phyloP scores from a whole-genome alignment of 1,139 yeast genomes.

The Geotrichum carabidarum region DNA sequence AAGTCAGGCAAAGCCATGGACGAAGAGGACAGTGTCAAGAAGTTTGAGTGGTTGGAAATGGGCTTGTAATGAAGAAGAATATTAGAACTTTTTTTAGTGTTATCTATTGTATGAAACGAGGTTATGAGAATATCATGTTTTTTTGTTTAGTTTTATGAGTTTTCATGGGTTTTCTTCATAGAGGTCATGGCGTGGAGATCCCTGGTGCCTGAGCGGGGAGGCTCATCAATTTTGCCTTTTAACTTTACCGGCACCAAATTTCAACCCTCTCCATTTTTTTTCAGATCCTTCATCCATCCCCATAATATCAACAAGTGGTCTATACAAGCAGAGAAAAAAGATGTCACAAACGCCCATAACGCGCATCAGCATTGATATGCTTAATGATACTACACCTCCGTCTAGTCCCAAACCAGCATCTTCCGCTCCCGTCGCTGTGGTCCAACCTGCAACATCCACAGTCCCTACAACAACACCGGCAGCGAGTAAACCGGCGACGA shows the following conservation, averaged over 20 bases:
- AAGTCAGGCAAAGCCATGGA: not conserved
- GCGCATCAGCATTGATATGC: conserved; percentile 18
- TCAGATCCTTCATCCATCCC: not conserved
- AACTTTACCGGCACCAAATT: not conserved
- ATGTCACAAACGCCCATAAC: conserved; percentile 5
- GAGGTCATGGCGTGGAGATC: too few species aligned
- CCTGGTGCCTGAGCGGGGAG: too few species aligned
- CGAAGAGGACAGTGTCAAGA: not conserved
- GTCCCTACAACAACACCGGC: not conserved
- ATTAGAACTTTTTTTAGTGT: too few species aligned
- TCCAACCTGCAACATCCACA: conserved; percentile 4
- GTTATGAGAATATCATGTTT: not conserved
- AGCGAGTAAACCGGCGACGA: not conserved
- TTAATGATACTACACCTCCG: conserved; percentile 10
- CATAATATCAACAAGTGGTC: not conserved
- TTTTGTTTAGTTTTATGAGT: not conserved
- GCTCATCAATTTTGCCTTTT: not conserved
- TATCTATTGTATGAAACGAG: not conserved
- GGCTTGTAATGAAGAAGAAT: not conserved
- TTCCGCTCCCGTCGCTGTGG: conserved; percentile 4
- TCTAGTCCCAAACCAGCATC: conserved; percentile 3
- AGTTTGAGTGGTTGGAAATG: conserved; percentile 8
- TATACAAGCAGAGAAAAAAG: not conserved
- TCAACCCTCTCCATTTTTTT: not conserved
- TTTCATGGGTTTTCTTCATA: too few species aligned